Percentiles rank a stretch among this genome's conserved stretches.
These are phyloP conservation scores for Blepharisma stoltei DNA, from an alignment of 73 alveolate genomes.

Conservation along the genomic window DNA sequence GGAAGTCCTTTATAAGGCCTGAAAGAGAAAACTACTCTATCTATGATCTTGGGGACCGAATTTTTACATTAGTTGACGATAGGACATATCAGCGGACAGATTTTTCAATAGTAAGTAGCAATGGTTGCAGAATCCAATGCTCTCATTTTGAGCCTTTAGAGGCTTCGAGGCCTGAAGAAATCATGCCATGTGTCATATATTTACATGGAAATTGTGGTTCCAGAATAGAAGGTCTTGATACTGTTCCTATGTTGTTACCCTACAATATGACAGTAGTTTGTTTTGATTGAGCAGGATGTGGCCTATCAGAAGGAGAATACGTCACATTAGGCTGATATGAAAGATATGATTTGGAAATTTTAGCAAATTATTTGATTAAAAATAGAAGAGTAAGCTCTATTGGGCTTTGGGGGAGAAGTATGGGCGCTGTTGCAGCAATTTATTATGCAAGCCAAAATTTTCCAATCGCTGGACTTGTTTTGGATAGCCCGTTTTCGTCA, in stretches of 20 bases:
- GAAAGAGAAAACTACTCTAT: constrained; percentile 63
- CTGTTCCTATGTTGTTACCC: constrained; percentile 56
- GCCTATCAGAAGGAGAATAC: constrained; percentile 68
- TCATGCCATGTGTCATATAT: constrained; percentile 83
- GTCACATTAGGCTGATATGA: constrained; percentile 72
- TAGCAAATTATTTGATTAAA: constrained; percentile 61
- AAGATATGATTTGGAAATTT: constrained; percentile 70
- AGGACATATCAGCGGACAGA: constrained; percentile 61
- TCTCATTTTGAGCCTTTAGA: constrained; percentile 76
- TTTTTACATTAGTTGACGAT: constrained; percentile 43
- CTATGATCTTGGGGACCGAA: constrained; percentile 38
- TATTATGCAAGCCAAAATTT: constrained; percentile 56
- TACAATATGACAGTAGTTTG: constrained; percentile 64
- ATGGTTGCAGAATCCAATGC: constrained; percentile 51
- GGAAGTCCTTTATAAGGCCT: constrained; percentile 75
- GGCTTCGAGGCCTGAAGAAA: constrained; percentile 47
- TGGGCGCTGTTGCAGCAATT: constrained; percentile 91
- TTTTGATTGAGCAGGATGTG: constrained; percentile 74
- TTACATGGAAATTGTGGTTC: constrained; percentile 77
- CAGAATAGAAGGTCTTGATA: constrained; percentile 58
- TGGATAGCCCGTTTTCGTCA: constrained; percentile 79
- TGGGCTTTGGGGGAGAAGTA: constrained; percentile 88
- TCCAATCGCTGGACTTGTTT: constrained; percentile 70
- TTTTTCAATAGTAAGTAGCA: constrained; percentile 48
- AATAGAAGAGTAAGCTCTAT: constrained; percentile 68